Base-by-base conservation (phyloP, 2,329 filamentous ascomycete species). In the Aspergillus sp. region DNA sequence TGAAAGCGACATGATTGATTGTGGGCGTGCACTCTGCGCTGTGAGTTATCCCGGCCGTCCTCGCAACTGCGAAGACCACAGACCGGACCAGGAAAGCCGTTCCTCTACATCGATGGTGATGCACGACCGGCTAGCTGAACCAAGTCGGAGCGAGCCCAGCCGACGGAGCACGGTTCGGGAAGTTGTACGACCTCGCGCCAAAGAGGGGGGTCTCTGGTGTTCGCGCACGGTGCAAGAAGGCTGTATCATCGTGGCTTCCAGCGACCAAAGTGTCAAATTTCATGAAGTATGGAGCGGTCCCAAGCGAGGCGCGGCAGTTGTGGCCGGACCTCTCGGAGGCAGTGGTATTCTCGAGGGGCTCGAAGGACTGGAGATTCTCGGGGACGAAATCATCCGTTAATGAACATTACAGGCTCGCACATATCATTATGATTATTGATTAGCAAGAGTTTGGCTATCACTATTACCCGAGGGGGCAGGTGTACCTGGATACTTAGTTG, bases 201-300 rank as follows among this genome's bases (percentile, higher is more conserved):
- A 81, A 70, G 81, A 87, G 70, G 83, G 83, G 59, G 82, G 81
- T n/a, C 77, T 80, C 50, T 83, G 81, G 75, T 82, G 82, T 63
- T 80, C 78, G 53, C 81, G 86, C 19, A 87, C 84, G 0, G 79
- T 82, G 5, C 83, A 86, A 65, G 90, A 94, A 68, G 91, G 90
- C 0, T 96, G 92, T 72, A 88, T 99, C 66, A 90, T 97, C 17
- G 90, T 99, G 56, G 94, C 93, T 15, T 90, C 91, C 47, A 96
- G 92, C 71, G 93, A 98, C 76, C 89, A 92, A 72, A 96, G 87
- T 68, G 90, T 98, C 75, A 95, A 95, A 72, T 98, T 98, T 70
- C 92, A 98, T 75, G 93, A 98, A 78, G 87, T 99, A 10, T 98
- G 93, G 95, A 83, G 84, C n/a, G 84, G 85, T 2, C 80, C 83